Conservation (phyloP, 768 basidiomycete genomes). For the Hortiboletus flavorubellus region DNA sequence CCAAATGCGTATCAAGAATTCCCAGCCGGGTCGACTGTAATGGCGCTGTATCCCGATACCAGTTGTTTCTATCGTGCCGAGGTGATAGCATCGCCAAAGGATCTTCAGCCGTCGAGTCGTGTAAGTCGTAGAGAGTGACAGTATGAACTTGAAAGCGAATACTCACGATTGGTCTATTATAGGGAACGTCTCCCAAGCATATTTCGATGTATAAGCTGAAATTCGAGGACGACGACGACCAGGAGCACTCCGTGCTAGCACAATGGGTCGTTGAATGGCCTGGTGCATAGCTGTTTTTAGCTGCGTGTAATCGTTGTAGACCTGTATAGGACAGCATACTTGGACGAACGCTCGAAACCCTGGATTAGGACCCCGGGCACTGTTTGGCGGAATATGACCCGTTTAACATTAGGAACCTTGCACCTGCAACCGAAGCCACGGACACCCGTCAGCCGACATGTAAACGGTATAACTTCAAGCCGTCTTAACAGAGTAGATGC, state of each 20-base stretch:
- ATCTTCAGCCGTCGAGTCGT: conserved; percentile 35
- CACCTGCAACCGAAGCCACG: not conserved
- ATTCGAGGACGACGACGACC: conserved; percentile 87
- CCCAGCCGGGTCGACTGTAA: conserved; percentile 64
- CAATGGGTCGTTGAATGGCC: conserved; percentile 85
- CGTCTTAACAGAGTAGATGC: too few relatives aligned
- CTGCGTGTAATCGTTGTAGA: not conserved
- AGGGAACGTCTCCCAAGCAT: conserved; percentile 42
- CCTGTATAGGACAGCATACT: not conserved
- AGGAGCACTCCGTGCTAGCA: conserved; percentile 72
- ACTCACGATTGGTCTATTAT: conserved; percentile 9
- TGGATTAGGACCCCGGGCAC: conserved; percentile 14
- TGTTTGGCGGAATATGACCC: not conserved
- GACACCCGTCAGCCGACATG: not conserved
- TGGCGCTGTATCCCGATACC: conserved; percentile 89
- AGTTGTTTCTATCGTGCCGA: conserved; percentile 90
- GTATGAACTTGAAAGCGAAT: not conserved
- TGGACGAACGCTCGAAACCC: not conserved
- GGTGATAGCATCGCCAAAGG: conserved; percentile 65
- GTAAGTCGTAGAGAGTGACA: conserved; percentile 29
- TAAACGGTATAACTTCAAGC: not conserved
- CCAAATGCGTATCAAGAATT: conserved; percentile 71
- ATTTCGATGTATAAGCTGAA: conserved; percentile 70
- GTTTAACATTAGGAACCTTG: not conserved
- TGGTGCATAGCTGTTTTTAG: conserved; percentile 23